These are phyloP conservation scores for Hypericum androsaemum DNA, from an alignment of 345 rosid genomes.

Conservation along the genomic window DNA sequence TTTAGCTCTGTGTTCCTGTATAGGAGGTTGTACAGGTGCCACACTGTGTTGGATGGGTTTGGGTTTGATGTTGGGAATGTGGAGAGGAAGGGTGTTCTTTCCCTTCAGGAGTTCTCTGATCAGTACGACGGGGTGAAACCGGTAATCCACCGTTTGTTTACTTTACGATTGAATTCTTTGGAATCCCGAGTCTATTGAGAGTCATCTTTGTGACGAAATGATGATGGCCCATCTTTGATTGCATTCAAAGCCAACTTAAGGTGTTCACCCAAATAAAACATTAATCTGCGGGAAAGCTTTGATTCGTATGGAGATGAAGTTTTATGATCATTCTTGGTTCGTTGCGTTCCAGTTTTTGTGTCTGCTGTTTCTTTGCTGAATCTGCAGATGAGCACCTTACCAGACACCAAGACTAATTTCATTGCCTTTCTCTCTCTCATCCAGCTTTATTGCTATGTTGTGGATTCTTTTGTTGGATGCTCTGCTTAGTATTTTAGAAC, in stretches of 20 bases:
- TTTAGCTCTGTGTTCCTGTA: conserved; percentile 73
- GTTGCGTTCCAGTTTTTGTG: no score
- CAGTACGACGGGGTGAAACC: conserved; percentile 61
- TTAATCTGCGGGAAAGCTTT: no score
- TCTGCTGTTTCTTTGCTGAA: no score
- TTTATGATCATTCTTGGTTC: no score
- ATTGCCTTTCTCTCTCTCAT: no score
- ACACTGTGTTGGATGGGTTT: conserved; percentile 53
- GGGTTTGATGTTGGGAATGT: conserved; percentile 62
- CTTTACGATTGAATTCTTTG: neutral
- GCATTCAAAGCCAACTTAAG: no score
- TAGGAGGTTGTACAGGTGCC: conserved; percentile 77
- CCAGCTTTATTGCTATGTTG: neutral
- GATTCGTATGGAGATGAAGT: no score
- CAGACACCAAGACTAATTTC: no score
- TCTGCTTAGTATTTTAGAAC: neutral
- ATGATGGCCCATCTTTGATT: no score
- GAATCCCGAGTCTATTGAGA: neutral
- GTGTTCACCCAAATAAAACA: no score
- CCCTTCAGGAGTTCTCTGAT: conserved; percentile 44
- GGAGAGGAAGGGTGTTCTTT: conserved; percentile 46
- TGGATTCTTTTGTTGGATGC: neutral
- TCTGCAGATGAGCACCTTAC: no score
- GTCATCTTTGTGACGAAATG: no score
- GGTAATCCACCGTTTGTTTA: conserved; percentile 22